Percentiles rank a stretch among this genome's conserved stretches.
Evolutionary conservation across 1,139 yeast species (phyloP).

Genomic region (Tardiomyces digboiensis): DNA sequence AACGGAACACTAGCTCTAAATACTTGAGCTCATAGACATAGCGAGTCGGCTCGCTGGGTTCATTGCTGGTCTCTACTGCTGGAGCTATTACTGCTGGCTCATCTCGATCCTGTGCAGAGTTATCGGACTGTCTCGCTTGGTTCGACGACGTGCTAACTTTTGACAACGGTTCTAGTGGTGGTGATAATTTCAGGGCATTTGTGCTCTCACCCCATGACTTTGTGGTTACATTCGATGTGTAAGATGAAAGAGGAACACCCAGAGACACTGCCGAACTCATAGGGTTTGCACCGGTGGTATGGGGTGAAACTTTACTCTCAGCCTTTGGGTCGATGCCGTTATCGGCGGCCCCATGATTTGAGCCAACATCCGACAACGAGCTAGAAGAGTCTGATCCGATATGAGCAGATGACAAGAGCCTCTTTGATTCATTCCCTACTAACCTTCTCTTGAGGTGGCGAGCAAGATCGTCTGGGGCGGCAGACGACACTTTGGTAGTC

Average conservation of each 20-base stretch:
- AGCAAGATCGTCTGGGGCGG: background rate
- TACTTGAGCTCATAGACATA: conserved; percentile 14
- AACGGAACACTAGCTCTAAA: conserved; percentile 14
- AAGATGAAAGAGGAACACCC: background rate
- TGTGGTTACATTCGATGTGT: background rate
- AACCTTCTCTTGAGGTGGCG: background rate
- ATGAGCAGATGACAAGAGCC: background rate
- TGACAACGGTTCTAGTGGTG: background rate
- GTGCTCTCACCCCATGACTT: background rate
- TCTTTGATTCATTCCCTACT: background rate
- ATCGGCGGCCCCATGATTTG: background rate
- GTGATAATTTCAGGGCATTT: background rate
- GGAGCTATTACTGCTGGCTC: background rate
- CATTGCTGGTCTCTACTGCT: background rate
- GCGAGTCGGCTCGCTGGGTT: conserved; percentile 1
- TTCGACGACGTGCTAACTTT: background rate
- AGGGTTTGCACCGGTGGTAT: background rate
- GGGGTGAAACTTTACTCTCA: background rate
- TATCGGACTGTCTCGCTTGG: background rate
- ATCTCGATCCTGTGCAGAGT: background rate
- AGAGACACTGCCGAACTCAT: background rate
- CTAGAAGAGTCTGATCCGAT: background rate
- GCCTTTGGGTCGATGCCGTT: background rate
- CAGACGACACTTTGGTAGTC: background rate
- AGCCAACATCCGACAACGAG: background rate